These are phyloP conservation scores for Vickermania spadyakhi DNA, from an alignment of 208 protist species.

Conservation along the genomic window DNA sequence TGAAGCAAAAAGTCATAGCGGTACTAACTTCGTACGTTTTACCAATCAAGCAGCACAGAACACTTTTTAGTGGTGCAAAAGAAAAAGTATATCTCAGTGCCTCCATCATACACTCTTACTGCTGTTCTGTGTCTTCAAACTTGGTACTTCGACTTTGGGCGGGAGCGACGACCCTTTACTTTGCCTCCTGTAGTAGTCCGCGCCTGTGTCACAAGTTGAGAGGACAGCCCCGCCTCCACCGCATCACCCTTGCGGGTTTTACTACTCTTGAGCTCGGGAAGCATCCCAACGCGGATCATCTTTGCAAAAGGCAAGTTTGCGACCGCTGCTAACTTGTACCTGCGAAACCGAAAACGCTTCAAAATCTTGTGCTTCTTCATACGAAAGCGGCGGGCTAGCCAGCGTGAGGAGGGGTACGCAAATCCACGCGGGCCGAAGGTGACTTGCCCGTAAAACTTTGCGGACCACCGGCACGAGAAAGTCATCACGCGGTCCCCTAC, in stretches of 20 bases:
- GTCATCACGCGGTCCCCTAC: slow-evolving; percentile 33
- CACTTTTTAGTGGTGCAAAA: too few species aligned
- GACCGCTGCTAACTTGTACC: slow-evolving; percentile 85
- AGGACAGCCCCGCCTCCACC: slow-evolving; percentile 54
- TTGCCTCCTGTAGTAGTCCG: slow-evolving; percentile 29
- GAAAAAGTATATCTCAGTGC: too few species aligned
- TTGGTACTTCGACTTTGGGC: slow-evolving; percentile 87
- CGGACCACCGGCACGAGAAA: slow-evolving; percentile 61
- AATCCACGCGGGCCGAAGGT: slow-evolving; percentile 81
- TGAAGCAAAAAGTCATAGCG: too few species aligned
- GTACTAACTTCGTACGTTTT: too few species aligned
- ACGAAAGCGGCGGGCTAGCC: slow-evolving; percentile 75
- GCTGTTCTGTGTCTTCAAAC: slow-evolving; percentile 24
- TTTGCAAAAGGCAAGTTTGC: slow-evolving; percentile 85
- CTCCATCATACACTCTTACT: too few species aligned
- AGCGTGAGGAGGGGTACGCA: slow-evolving; percentile 78
- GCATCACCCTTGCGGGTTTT: slow-evolving; percentile 79
- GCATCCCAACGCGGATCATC: slow-evolving; percentile 89
- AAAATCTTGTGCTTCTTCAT: slow-evolving; percentile 89
- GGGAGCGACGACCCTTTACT: slow-evolving; percentile 45
- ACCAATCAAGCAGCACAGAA: too few species aligned
- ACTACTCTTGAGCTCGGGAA: slow-evolving; percentile 86
- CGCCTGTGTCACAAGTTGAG: slow-evolving; percentile 58
- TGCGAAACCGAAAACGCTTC: slow-evolving; percentile 84
- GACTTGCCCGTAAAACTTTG: slow-evolving; percentile 83